phyloP scores from a whole-genome alignment of 2,329 filamentous ascomycete species.

The Aureobasidium sp. region DNA sequence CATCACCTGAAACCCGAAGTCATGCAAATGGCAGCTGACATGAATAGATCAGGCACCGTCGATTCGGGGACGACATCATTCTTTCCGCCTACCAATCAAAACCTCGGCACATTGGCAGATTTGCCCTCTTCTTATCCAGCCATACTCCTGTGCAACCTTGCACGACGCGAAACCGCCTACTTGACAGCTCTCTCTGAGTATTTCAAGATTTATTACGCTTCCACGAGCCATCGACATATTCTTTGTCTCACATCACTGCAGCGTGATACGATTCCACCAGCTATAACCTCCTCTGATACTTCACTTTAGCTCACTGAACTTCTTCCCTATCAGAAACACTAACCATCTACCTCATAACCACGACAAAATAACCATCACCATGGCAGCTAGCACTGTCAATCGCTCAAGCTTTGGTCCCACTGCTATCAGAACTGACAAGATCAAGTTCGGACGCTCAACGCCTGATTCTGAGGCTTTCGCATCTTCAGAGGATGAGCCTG shows the following conservation, averaged over 20 bases:
- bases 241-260: not conserved
- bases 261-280: not conserved
- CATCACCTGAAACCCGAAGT: not conserved
- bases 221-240: not conserved
- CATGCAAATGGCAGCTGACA: slow-evolving; percentile 2
- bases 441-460: slow-evolving; percentile 5
- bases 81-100: not conserved
- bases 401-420: not conserved
- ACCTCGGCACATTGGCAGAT: not conserved
- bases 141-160: not conserved
- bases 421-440: not conserved
- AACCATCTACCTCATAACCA: not conserved
- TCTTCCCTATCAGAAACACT: not conserved
- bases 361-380: not conserved
- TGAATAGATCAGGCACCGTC: not conserved
- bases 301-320: not conserved
- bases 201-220: not conserved
- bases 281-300: not conserved
- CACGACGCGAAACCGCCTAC: not conserved
- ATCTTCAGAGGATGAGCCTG: slow-evolving; percentile 87
- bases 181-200: not conserved
- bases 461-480: slow-evolving; percentile 52
- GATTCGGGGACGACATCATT: not conserved
- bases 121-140: not conserved
- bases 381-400: slow-evolving; percentile 1